phyloP scores from a whole-genome alignment of 2,329 filamentous ascomycete genomes.

The Botrytis deweyae region DNA sequence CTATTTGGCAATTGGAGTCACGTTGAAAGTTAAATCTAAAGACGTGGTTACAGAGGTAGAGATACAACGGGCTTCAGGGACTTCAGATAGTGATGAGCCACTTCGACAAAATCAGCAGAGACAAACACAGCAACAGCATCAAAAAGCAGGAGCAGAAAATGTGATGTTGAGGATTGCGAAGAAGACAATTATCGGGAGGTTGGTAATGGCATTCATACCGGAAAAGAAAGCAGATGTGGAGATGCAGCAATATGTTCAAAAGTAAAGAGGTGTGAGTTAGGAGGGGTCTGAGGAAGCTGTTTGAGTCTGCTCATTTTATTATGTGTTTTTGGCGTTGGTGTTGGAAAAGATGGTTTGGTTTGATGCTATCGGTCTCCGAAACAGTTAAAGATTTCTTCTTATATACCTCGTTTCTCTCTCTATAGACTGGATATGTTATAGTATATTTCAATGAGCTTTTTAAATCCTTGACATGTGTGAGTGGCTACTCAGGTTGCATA shows the following conservation, averaged over 20 bases:
- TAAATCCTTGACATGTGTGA: neutral
- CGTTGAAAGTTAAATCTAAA: slow-evolving; percentile 37
- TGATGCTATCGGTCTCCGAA: neutral
- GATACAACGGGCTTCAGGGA: neutral
- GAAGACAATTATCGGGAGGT: slow-evolving; percentile 35
- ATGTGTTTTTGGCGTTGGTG: neutral
- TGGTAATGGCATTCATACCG: slow-evolving; percentile 26
- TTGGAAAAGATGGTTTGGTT: neutral
- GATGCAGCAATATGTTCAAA: slow-evolving; percentile 10
- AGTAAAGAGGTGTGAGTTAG: neutral
- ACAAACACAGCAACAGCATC: neutral
- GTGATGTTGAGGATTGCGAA: slow-evolving; percentile 29
- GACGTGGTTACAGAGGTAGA: neutral
- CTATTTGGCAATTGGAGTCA: slow-evolving; percentile 45
- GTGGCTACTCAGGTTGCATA: neutral
- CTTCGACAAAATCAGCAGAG: neutral
- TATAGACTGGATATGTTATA: neutral
- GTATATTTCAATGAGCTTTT: neutral
- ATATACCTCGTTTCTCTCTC: neutral
- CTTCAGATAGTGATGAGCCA: neutral
- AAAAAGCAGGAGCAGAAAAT: slow-evolving; percentile 19
- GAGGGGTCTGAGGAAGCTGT: neutral
- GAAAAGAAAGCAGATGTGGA: slow-evolving; percentile 14
- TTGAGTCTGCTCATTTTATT: neutral
- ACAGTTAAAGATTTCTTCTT: neutral